Base-by-base conservation (phyloP, 352 stramenopile genomes). In the Globisporangium irregulare region DNA sequence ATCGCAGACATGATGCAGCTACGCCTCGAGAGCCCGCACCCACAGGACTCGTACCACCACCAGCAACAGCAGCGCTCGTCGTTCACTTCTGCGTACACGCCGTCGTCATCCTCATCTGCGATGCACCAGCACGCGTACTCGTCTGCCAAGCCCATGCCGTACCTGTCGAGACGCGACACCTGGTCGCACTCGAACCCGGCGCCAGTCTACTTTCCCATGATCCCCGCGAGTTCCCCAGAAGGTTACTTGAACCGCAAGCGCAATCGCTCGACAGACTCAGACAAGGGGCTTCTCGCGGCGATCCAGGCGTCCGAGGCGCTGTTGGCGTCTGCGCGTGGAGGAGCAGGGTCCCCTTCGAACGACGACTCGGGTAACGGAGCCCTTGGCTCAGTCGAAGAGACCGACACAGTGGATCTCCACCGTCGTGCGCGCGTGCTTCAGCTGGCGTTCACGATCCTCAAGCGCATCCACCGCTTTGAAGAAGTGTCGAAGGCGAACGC, bases 1-100 rank as follows among this genome's bases (percentile, higher is more conserved):
- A 89, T 92, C 55, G 79, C 80, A 15, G 82, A 82, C 50, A 90
- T 92, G 82, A 92, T 91, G 82, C 79, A 89, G 62, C 73, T 92
- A 34, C 77, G 78, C 24, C 73, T 92, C 24, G 79, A 85, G 60
- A 89, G 63, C 24, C 80, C 74, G 14, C 78, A 72, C 14, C 60
- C 59, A 25, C 73, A 68, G 1, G 71, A 71, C 22, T 55, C 62
- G 15, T 64, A 63, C 24, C 59, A 56, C 0, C 69, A 67, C 20
- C 64, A 67, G 41, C 24, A 43, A 4, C 59, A 66, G 34, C 68
- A 69, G 29, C 46, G 64, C 4, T 34, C 59, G 38, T 66, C 70
- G 9, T 41, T 70, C 22, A 67, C 71, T 12, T 69, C 73, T 38
- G 48, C 54, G 25, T 65, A 60, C 27, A 20, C 27, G 0, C 34